Percentiles rank a stretch among this genome's conserved stretches.
phyloP scores from a whole-genome alignment of 192 early-diverging fungal genomes.

The Bifiguratus adelaidae region DNA sequence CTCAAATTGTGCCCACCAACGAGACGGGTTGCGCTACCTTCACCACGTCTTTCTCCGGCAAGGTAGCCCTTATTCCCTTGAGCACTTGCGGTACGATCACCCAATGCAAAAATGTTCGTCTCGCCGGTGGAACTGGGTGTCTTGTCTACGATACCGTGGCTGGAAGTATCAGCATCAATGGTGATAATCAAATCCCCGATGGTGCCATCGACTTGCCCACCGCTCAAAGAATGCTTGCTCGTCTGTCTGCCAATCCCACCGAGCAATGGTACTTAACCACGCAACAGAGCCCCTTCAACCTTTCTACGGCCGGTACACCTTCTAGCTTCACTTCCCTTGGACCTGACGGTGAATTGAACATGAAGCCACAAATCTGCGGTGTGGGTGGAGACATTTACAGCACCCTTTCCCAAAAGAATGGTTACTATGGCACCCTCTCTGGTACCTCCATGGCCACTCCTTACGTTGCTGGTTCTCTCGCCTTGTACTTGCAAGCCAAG shows the following conservation, averaged over 20 bases:
- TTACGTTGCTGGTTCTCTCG: constrained; percentile 54
- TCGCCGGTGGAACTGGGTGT: not conserved
- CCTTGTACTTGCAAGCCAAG: not conserved
- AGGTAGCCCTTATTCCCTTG: not conserved
- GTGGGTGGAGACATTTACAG: constrained; percentile 47
- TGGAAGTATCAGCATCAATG: not conserved
- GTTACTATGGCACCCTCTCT: constrained; percentile 47
- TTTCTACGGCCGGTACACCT: constrained; percentile 34
- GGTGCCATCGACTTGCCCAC: not conserved
- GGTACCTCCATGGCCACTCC: constrained; percentile 91
- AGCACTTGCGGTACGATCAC: not conserved
- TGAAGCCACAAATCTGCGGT: constrained; percentile 46
- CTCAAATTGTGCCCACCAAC: not conserved
- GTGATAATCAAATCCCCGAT: not conserved
- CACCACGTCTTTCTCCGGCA: not conserved
- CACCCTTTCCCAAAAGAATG: constrained; percentile 30
- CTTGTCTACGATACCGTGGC: not conserved
- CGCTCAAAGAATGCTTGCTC: too few species aligned
- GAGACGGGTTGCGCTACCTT: not conserved
- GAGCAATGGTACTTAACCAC: not conserved
- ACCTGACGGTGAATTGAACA: constrained; percentile 40
- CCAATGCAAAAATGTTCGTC: not conserved
- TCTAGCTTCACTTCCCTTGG: constrained; percentile 62
- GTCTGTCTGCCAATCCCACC: not conserved
- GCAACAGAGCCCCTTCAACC: not conserved